These are phyloP conservation scores for Calcarisporium arbuscula DNA, from an alignment of 2,329 filamentous ascomycete species.

Conservation along the genomic window DNA sequence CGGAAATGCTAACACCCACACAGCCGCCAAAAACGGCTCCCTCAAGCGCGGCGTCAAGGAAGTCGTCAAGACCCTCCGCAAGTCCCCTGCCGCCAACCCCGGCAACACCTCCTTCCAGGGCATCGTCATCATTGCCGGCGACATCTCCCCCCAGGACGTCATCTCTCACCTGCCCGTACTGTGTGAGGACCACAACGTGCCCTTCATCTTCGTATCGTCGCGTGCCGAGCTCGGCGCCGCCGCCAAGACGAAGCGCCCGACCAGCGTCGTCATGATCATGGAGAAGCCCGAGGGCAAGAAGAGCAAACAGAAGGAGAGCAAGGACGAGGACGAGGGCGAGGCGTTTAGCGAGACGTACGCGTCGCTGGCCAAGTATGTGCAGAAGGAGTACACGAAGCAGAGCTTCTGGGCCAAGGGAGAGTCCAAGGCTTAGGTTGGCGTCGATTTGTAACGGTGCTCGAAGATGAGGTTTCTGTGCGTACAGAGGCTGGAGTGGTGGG, in stretches of 20 bases:
- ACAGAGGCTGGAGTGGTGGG: too few relatives aligned
- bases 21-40: conserved; percentile 90
- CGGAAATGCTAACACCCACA: conserved; percentile 12
- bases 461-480: too few relatives aligned
- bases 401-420: conserved; percentile 40
- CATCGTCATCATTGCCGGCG: conserved; percentile 87
- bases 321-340: conserved; percentile 45
- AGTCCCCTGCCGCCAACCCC: conserved; percentile 68
- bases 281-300: conserved; percentile 47
- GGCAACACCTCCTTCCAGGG: conserved; percentile 58
- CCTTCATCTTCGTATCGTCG: conserved; percentile 91
- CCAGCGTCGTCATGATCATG: conserved; percentile 87
- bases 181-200: conserved; percentile 96
- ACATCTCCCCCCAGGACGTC: conserved; percentile 98
- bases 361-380: conserved; percentile 57
- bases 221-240: conserved; percentile 91
- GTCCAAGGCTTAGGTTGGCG: conserved; percentile 18
- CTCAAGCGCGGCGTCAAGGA: conserved; percentile 98
- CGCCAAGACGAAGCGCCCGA: conserved; percentile 91
- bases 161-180: conserved; percentile 97
- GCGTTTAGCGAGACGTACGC: conserved; percentile 59
- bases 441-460: too few relatives aligned
- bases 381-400: conserved; percentile 59
- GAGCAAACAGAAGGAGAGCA: conserved; percentile 35
- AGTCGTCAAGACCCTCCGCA: conserved; percentile 96